Conservation (phyloP, 257 asterid genomes). For the Osmanthus fragrans region DNA sequence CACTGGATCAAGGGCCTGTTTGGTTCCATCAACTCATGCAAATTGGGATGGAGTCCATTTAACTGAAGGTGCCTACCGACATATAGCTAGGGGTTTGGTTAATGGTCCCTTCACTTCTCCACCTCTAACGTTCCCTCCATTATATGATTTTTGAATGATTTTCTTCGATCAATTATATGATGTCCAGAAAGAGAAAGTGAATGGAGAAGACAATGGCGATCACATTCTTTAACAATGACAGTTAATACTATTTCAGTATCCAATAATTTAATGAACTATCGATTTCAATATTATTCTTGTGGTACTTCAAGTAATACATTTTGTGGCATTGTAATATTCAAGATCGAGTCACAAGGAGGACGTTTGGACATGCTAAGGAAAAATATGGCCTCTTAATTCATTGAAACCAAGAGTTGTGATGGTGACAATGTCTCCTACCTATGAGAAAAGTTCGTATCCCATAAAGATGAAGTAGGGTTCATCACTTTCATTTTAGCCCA, state of each 20-base stretch:
- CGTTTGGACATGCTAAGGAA: no score
- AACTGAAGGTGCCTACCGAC: conserved; percentile 66
- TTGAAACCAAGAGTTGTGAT: no score
- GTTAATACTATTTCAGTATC: no score
- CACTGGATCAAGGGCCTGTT: conserved; percentile 58
- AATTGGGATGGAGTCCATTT: conserved; percentile 84
- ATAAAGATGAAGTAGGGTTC: no score
- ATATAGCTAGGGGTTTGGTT: conserved; percentile 53
- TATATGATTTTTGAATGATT: conserved; percentile 15
- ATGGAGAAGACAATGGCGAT: not conserved
- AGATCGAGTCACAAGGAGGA: no score
- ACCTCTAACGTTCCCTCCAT: conserved; percentile 46
- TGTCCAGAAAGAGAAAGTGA: not conserved
- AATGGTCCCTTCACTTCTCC: conserved; percentile 56
- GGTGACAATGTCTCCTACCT: no score
- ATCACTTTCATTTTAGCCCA: no score
- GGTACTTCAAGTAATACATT: not conserved
- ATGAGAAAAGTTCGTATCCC: no score
- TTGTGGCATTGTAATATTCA: not conserved
- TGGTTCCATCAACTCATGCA: conserved; percentile 36
- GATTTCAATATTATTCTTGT: not conserved
- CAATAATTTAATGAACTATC: not conserved
- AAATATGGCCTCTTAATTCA: no score
- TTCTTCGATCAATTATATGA: not conserved
- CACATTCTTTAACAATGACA: no score